These are phyloP conservation scores for Aspergillus sp. DNA, from an alignment of 2,329 filamentous ascomycete species.

Conservation along the genomic window DNA sequence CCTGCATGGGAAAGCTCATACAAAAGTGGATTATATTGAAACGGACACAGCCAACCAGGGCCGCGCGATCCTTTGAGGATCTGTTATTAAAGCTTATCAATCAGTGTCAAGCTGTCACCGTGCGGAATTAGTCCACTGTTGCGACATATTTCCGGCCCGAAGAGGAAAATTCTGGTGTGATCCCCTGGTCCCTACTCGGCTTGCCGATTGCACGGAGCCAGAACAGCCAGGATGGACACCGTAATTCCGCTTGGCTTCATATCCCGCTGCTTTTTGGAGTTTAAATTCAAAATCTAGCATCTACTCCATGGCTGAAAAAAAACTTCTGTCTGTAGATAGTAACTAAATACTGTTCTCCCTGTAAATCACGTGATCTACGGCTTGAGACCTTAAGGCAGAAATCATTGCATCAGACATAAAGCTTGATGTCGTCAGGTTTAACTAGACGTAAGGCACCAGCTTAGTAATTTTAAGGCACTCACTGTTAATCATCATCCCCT, in stretches of 20 bases:
- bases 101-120: background rate
- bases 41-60: background rate
- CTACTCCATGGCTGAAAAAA: no score
- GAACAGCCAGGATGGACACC: background rate
- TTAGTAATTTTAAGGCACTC: background rate
- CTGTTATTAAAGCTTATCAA: background rate
- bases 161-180: background rate
- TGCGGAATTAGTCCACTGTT: background rate
- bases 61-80: background rate
- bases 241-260: background rate
- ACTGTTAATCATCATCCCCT: slow-evolving; percentile 12
- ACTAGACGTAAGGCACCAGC: background rate
- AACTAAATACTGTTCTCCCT: no score
- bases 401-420: no score
- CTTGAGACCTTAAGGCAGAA: no score
- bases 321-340: no score
- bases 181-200: background rate
- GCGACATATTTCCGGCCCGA: background rate
- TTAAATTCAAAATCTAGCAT: no score
- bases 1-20: background rate
- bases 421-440: no score
- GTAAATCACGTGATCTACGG: no score
- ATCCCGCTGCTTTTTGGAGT: no score
- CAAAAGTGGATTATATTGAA: background rate
- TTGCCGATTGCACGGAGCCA: background rate